Evolutionary conservation across 2,329 filamentous ascomycete species (phyloP).

Genomic region (Thelonectria blattea): DNA sequence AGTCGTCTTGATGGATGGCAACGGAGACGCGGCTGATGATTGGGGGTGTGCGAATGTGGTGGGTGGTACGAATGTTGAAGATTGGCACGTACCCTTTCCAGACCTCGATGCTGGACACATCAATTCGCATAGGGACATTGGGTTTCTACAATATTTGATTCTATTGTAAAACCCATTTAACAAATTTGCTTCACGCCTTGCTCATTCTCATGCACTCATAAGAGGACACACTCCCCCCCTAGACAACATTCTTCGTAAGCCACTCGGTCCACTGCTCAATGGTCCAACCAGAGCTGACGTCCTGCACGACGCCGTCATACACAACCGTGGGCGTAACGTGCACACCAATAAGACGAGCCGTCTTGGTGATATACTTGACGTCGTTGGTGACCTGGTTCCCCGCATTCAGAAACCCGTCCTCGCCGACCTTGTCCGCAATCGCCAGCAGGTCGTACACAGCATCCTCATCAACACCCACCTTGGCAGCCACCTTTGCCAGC

Average conservation of each 20-base stretch:
- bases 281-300: slow-evolving; percentile 80
- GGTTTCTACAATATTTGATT: too few species aligned
- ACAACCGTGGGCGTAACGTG: slow-evolving; percentile 92
- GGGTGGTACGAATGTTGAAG: background rate
- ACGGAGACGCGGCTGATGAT: background rate
- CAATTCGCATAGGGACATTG: too few species aligned
- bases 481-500: slow-evolving; percentile 74
- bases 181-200: background rate
- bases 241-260: slow-evolving; percentile 65
- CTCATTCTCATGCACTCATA: background rate
- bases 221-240: background rate
- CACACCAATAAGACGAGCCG: slow-evolving; percentile 77
- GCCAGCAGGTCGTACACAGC: slow-evolving; percentile 71
- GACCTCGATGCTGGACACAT: background rate
- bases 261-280: slow-evolving; percentile 85
- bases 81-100: background rate
- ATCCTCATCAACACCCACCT: slow-evolving; percentile 72
- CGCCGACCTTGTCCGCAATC: slow-evolving; percentile 70
- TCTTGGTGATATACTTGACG: slow-evolving; percentile 83
- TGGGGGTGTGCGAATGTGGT: background rate
- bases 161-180: too few species aligned
- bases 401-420: slow-evolving; percentile 73
- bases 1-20: slow-evolving; percentile 4
- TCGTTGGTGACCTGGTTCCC: slow-evolving; percentile 87
- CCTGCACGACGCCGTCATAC: slow-evolving; percentile 84